These are phyloP conservation scores for Podospora bellae-mahoneyi DNA, from an alignment of 495 filamentous ascomycete genomes.

Conservation along the genomic window DNA sequence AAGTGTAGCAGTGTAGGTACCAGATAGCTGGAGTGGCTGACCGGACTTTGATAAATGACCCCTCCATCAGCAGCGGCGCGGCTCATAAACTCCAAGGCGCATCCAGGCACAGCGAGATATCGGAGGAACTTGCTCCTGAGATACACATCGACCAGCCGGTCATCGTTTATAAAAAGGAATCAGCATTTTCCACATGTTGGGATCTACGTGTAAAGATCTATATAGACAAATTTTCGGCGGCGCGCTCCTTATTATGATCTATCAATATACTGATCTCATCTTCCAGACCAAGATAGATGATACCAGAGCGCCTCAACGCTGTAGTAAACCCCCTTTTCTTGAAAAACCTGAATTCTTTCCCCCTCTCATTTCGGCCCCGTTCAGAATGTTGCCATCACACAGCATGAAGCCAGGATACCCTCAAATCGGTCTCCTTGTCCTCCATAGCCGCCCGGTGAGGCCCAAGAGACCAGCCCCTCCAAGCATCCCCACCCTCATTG, in stretches of 20 bases:
- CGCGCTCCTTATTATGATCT: neutral
- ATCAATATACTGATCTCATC: neutral
- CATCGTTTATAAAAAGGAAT: neutral
- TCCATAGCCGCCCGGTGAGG: neutral
- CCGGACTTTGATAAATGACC: neutral
- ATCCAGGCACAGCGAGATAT: neutral
- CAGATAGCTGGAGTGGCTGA: neutral
- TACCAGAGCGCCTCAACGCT: neutral
- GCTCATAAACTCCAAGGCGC: neutral
- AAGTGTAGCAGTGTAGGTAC: too few species aligned
- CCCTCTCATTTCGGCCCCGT: neutral
- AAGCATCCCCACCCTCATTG: neutral
- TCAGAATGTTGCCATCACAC: neutral
- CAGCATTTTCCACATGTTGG: neutral
- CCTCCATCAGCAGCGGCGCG: neutral
- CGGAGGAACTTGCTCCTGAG: neutral
- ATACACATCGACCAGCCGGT: neutral
- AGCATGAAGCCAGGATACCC: neutral
- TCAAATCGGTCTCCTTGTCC: neutral
- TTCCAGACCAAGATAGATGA: neutral
- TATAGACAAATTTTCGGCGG: neutral
- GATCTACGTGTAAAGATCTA: neutral
- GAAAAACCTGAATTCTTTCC: neutral
- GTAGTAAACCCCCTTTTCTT: too few species aligned
- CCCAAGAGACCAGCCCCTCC: neutral